Evolutionary conservation across 179 eudicot genomes (phyloP).

Genomic region (Gypsophila paniculata): DNA sequence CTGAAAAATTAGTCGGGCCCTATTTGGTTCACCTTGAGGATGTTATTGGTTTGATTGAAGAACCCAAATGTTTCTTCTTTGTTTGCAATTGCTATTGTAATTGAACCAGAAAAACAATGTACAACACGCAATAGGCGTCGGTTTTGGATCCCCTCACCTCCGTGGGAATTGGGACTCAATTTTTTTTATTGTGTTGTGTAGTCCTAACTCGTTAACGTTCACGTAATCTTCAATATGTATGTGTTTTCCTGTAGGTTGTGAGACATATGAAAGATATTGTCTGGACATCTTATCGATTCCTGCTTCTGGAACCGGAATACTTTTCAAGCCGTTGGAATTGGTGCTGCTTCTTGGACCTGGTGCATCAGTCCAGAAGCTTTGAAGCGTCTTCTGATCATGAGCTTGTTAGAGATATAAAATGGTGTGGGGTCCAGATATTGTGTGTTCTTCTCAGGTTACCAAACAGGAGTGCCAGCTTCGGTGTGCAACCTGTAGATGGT

Average conservation of each 20-base stretch:
- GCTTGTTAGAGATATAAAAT: conserved; percentile 51
- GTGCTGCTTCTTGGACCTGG: conserved; percentile 68
- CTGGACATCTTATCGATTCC: conserved; percentile 71
- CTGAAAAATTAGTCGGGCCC: background rate
- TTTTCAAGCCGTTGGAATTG: conserved; percentile 77
- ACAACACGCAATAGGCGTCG: too few relatives aligned
- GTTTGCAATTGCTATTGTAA: background rate
- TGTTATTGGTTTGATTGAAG: background rate
- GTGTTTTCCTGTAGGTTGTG: conserved; percentile 35
- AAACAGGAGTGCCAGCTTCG: conserved; percentile 44
- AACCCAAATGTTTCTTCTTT: background rate
- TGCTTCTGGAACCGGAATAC: conserved; percentile 47
- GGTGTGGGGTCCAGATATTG: conserved; percentile 72
- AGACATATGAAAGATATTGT: conserved; percentile 42
- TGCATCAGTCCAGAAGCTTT: conserved; percentile 36
- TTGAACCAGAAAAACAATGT: background rate
- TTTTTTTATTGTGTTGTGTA: too few relatives aligned
- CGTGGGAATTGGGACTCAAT: background rate
- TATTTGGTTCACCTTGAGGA: background rate
- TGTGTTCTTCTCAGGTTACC: conserved; percentile 56
- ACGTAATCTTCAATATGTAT: background rate
- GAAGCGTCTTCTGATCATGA: conserved; percentile 29
- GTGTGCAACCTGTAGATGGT: conserved; percentile 49
- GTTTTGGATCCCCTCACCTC: background rate
- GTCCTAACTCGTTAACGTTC: background rate